phyloP scores from a whole-genome alignment of 176 grass and related monocot genomes.

The Paspalum notatum region DNA sequence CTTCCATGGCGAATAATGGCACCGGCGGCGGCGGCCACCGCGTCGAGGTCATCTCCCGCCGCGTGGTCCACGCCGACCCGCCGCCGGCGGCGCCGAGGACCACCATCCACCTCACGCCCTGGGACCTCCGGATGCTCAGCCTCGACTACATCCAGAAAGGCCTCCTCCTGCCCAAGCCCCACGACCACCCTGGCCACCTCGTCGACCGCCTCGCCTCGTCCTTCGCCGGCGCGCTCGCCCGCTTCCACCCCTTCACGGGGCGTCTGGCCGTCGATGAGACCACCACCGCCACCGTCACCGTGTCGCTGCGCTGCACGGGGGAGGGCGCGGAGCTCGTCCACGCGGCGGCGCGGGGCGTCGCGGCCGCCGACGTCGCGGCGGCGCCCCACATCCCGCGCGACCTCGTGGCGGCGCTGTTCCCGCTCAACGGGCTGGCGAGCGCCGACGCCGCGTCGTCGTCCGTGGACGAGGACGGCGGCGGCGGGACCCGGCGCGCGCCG shows the following conservation, averaged over 20 bases:
- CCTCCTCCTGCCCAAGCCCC: not conserved
- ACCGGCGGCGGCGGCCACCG: not conserved
- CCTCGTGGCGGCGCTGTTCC: not conserved
- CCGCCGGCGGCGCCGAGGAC: not conserved
- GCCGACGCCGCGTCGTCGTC: not conserved
- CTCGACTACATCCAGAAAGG: not conserved
- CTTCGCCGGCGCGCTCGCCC: constrained; percentile 3
- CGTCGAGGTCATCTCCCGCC: not conserved
- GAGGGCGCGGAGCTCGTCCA: constrained; percentile 44
- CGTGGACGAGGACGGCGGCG: no score
- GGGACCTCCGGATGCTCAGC: not conserved
- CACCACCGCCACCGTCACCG: not conserved
- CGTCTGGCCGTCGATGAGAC: not conserved
- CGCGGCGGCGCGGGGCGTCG: constrained; percentile 17
- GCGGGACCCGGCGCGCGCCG: no score
- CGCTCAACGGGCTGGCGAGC: not conserved
- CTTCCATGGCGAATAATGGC: no score
- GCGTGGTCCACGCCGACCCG: not conserved
- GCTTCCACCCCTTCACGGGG: not conserved
- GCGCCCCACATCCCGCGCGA: not conserved
- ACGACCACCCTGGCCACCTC: not conserved
- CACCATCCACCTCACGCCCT: not conserved
- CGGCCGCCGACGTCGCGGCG: constrained; percentile 28
- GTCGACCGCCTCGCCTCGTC: constrained; percentile 13
- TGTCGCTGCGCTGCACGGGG: constrained; percentile 4